Evolutionary conservation across 805 yeast genomes (phyloP), one percentile per base, ranked within the genome.

Genomic region (Candida ortonii): DNA sequence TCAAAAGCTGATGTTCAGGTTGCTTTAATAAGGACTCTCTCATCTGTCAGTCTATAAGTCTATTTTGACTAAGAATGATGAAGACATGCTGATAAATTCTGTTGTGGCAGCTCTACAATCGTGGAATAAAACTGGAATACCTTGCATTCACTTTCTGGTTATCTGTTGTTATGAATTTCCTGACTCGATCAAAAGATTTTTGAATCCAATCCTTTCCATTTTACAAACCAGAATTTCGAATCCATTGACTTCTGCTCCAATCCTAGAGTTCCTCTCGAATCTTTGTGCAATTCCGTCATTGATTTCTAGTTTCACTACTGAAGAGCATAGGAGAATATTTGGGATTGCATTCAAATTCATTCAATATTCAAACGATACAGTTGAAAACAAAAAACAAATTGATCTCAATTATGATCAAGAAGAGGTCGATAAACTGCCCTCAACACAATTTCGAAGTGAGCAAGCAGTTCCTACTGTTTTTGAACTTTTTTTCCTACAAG

Each of bases 111-210:
- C 85, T 0, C 58, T 84, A 34, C 71, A 78, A 14, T 78, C 87
- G 1, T 82, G 89, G 85, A 87, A 86, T 41, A 76, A 75, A 41
- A 78, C 94, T 0, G 84, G 87, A 0, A 73, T 80, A 22, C 87
- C 94, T 3, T 76, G 87, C 44, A 73, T 88, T 18, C 87, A 86
- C 47, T 79, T 81, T 26, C 62, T 89, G 38, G 77, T 83, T 5
- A 69, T 83, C 3, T 83, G 90, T 46, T 82, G 95, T 53, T 86
- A 83, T 54, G 95, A 85, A 52, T 67, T 84, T 21, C 94, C 95
- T 1, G 53, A 68, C 8, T 76, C 90, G 0, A 69, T 88, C 36
- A 83, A 80, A 53, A 79, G 80, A 49, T 81, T 67, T 47, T 53
- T 86, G 22, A 67, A 79, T 7, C 77, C 76, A n/a, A 76, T 88